These are phyloP conservation scores for Penicillium sp. DNA, from an alignment of 2,329 filamentous ascomycete genomes.

Conservation along the genomic window DNA sequence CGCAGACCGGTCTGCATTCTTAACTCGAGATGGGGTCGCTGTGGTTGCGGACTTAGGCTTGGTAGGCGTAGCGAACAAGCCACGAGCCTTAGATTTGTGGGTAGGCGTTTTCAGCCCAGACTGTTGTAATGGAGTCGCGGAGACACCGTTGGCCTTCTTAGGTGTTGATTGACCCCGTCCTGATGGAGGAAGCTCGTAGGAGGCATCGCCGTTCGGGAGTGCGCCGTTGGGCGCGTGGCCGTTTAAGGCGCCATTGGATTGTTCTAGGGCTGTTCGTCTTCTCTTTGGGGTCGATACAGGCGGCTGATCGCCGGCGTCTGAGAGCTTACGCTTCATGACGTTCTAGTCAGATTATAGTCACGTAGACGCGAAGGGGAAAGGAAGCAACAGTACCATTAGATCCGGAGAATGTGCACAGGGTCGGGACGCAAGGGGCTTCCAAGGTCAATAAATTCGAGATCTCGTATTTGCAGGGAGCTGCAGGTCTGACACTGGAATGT, in stretches of 20 bases:
- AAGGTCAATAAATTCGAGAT: conserved; percentile 7
- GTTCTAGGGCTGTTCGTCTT: conserved; percentile 27
- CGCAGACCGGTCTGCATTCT: conserved; percentile 79
- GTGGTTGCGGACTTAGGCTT: conserved; percentile 29
- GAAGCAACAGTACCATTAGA: conserved; percentile 34
- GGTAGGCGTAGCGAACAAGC: conserved; percentile 43
- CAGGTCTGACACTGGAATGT: conserved; percentile 10
- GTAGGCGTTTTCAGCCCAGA: conserved; percentile 40
- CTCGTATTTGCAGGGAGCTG: background rate
- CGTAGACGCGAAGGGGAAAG: conserved; percentile 21
- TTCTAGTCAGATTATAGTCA: conserved; percentile 16
- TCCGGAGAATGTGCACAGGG: conserved; percentile 28
- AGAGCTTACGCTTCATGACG: conserved; percentile 45
- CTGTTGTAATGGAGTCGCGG: conserved; percentile 32
- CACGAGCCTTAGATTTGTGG: conserved; percentile 36
- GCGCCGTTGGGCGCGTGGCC: conserved; percentile 19
- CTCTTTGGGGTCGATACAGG: conserved; percentile 42
- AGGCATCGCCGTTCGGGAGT: conserved; percentile 19
- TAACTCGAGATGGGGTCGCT: conserved; percentile 61
- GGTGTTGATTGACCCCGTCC: conserved; percentile 32
- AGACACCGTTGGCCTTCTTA: conserved; percentile 29
- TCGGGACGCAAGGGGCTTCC: conserved; percentile 28
- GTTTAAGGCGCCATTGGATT: conserved; percentile 29
- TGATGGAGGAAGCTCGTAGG: conserved; percentile 27
- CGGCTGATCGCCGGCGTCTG: conserved; percentile 35